Evolutionary conservation across 345 rosid genomes (phyloP), one percentile per base, ranked within the genome.

Genomic region (Geranium brycei): DNA sequence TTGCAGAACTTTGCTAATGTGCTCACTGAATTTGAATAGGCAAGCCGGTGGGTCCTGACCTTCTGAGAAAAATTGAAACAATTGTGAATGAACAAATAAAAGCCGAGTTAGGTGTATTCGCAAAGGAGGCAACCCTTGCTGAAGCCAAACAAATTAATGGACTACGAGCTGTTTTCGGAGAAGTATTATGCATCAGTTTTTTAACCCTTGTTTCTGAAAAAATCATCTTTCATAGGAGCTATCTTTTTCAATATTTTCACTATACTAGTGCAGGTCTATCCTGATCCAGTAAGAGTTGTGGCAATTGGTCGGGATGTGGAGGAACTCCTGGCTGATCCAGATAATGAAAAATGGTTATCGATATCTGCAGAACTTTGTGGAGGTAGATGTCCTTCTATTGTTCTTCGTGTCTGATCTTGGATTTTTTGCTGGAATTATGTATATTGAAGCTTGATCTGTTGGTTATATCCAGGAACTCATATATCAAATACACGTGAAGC

Each of bases 121-220:
- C 89, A 11, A 87, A 83, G 81, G 95, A 90, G 73, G 81, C 77
- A n/a, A 75, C 79, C 4, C 95, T 93, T 70, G 76, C 82, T 64
- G 85, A 93, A 73, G 97, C 96, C 61, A 82, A 78, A 76, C 81
- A 64, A 19, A 83, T 93, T 73, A 91, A 80, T 47, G 87, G 96
- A 53, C 79, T 93, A 71, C 82, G 95, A 67, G 95, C 96, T 72
- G 96, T 93, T 69, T 93, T 95, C 77, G 99, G 99, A 79, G 97
- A 95, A 86, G 99, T 93, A 75, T 62, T 77, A 67, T 61, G 51
- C 63, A 64, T 40, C 32, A 53, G 38, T 62, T 70, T 72, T 35
- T 71, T 19, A 63, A 41, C 31, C 59, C 13, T 62, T 64, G 7
- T 66, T 58, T 17, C 64, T 57, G 35, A 18, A 62, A 69, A 70